Conservation (phyloP, 139 green algal species). For the Chlamydomonas urium region DNA sequence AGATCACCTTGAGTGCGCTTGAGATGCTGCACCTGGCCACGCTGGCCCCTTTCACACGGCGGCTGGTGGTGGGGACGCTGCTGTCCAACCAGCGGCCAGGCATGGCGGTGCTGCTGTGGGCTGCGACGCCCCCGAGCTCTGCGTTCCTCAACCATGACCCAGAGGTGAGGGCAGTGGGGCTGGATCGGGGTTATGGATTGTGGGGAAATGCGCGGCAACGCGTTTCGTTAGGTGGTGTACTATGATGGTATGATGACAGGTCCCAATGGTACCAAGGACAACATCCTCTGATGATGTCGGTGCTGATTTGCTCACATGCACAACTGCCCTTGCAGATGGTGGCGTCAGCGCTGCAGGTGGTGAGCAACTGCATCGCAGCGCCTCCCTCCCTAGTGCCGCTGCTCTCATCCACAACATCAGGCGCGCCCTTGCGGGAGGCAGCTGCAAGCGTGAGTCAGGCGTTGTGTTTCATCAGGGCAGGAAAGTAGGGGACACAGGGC, state of each 20-base stretch:
- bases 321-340: neutral
- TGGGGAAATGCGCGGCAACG: too few relatives aligned
- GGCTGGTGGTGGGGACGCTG: conserved; percentile 22
- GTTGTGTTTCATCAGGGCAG: too few relatives aligned
- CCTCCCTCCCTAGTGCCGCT: conserved; percentile 37
- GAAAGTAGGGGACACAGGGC: too few relatives aligned
- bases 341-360: conserved; percentile 44
- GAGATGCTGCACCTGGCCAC: conserved; percentile 55
- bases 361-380: conserved; percentile 50
- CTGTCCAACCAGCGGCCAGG: conserved; percentile 24
- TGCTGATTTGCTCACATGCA: too few relatives aligned
- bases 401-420: too few relatives aligned
- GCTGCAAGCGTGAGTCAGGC: too few relatives aligned
- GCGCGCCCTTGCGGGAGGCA: too few relatives aligned
- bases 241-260: too few relatives aligned
- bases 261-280: too few relatives aligned
- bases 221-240: too few relatives aligned
- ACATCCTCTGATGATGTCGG: too few relatives aligned
- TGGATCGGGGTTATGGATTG: too few relatives aligned
- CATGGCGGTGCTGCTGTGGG: conserved; percentile 51
- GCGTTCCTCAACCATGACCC: conserved; percentile 43
- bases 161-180: conserved; percentile 56
- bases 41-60: conserved; percentile 41
- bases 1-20: conserved; percentile 46
- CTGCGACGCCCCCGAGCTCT: conserved; percentile 32